Conservation (phyloP, 2,329 filamentous ascomycete species). For the Parastagonospora avenae region DNA sequence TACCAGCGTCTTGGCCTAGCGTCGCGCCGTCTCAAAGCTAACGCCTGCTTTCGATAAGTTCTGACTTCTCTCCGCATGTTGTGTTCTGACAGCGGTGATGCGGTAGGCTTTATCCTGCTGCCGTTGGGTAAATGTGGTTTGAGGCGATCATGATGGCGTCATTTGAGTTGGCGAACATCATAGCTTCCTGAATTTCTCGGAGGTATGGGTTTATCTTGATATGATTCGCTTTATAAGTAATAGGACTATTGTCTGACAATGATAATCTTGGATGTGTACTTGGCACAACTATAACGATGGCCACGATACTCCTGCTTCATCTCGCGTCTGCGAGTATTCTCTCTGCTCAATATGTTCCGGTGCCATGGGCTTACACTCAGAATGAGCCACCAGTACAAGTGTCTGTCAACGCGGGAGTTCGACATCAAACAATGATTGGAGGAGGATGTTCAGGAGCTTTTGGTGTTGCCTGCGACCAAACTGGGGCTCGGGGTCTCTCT, state of each 20-base stretch:
- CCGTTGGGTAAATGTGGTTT: not conserved
- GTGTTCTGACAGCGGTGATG: not conserved
- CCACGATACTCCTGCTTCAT: not conserved
- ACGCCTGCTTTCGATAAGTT: not conserved
- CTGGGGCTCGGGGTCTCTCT: slow-evolving; percentile 18
- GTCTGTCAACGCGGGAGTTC: not conserved
- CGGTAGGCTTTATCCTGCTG: not conserved
- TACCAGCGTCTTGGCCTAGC: too few relatives aligned
- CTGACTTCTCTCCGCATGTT: not conserved
- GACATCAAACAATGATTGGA: slow-evolving; percentile 11
- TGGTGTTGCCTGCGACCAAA: slow-evolving; percentile 11
- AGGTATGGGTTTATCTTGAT: not conserved
- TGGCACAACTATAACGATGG: not conserved
- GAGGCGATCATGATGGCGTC: not conserved
- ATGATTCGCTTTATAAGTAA: not conserved
- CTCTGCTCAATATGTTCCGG: slow-evolving; percentile 5
- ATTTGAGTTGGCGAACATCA: not conserved
- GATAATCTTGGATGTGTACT: too few relatives aligned
- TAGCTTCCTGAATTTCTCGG: not conserved
- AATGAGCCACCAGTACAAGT: slow-evolving; percentile 4
- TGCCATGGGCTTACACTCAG: slow-evolving; percentile 6
- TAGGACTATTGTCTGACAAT: too few relatives aligned
- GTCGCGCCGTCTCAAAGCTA: not conserved
- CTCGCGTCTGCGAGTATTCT: not conserved
- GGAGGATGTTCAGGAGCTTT: slow-evolving; percentile 14